Percentiles rank a stretch among this genome's conserved stretches.
Conservation (phyloP, 2,329 filamentous ascomycete species). For the Talaromyces sp. region DNA sequence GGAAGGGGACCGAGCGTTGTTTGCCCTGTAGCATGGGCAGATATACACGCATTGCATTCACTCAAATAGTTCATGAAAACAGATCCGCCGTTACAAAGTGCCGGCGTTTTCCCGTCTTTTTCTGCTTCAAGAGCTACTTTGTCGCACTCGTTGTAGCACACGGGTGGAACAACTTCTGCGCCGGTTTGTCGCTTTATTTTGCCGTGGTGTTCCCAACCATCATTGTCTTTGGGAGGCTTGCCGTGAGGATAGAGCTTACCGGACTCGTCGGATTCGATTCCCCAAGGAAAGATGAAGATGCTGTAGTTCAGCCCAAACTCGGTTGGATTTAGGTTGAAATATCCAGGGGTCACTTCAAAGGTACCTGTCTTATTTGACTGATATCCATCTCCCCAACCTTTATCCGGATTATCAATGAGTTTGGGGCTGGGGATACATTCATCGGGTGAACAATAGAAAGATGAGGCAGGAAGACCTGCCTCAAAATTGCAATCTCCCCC, state of each 20-base stretch:
- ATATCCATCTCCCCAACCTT: constrained; percentile 25
- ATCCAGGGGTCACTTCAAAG: constrained; percentile 54
- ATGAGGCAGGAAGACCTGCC: constrained; percentile 37
- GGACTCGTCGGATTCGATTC: too few species aligned
- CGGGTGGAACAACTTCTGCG: constrained; percentile 34
- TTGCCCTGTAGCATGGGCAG: constrained; percentile 7
- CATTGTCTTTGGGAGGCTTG: not conserved
- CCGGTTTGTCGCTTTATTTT: constrained; percentile 10
- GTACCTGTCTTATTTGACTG: constrained; percentile 34
- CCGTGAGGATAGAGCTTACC: not conserved
- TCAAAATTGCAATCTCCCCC: constrained; percentile 38
- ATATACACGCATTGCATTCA: constrained; percentile 15
- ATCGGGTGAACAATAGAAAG: constrained; percentile 40
- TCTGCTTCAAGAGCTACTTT: constrained; percentile 49
- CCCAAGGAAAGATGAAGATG: constrained; percentile 52
- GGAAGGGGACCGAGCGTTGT: constrained; percentile 10
- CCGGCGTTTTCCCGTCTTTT: constrained; percentile 45
- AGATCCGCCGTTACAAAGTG: constrained; percentile 20
- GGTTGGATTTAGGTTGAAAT: constrained; percentile 63
- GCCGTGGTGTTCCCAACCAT: not conserved
- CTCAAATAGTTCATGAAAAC: constrained; percentile 15
- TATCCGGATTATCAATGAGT: constrained; percentile 24
- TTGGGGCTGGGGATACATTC: constrained; percentile 38
- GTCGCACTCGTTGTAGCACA: constrained; percentile 57
- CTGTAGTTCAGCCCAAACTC: constrained; percentile 60